phyloP scores from a whole-genome alignment of 352 stramenopile genomes.

The Phytopythium oedochilum region DNA sequence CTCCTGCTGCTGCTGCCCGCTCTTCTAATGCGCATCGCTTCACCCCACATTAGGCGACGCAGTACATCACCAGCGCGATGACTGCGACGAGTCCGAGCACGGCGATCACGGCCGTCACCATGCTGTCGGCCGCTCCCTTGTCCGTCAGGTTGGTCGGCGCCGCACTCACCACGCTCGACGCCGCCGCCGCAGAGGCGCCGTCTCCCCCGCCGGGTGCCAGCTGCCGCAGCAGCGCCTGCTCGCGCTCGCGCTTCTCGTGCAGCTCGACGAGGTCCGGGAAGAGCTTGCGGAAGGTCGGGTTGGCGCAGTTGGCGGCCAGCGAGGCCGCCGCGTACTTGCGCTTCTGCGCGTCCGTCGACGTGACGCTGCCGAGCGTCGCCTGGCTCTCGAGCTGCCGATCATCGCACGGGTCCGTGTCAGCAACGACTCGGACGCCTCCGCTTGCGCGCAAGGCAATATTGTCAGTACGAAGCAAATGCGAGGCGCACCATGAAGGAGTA shows the following conservation, averaged over 20 bases:
- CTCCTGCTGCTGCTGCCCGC: background rate
- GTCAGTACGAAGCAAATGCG: too few relatives aligned
- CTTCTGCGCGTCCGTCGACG: conserved; percentile 78
- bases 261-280: conserved; percentile 88
- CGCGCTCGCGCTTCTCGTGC: conserved; percentile 47
- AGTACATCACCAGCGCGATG: conserved; percentile 2
- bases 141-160: conserved; percentile 4
- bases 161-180: background rate
- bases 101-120: conserved; percentile 31
- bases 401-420: background rate
- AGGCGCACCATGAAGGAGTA: conserved; percentile 92
- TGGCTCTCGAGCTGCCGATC: conserved; percentile 57
- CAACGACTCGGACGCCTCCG: too few relatives aligned
- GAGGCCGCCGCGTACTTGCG: conserved; percentile 76
- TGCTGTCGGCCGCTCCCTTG: conserved; percentile 27
- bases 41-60: background rate
- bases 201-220: conserved; percentile 11
- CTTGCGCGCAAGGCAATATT: too few relatives aligned
- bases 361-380: conserved; percentile 87
- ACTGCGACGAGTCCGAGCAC: conserved; percentile 12
- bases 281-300: conserved; percentile 77
- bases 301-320: conserved; percentile 79
- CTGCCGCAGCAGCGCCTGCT: conserved; percentile 34
- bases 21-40: background rate
- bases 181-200: conserved; percentile 3